Percentiles rank a stretch among this genome's conserved stretches.
Evolutionary conservation across 1,284 basidiomycete genomes (phyloP).

Genomic region (Ustilago lituana): DNA sequence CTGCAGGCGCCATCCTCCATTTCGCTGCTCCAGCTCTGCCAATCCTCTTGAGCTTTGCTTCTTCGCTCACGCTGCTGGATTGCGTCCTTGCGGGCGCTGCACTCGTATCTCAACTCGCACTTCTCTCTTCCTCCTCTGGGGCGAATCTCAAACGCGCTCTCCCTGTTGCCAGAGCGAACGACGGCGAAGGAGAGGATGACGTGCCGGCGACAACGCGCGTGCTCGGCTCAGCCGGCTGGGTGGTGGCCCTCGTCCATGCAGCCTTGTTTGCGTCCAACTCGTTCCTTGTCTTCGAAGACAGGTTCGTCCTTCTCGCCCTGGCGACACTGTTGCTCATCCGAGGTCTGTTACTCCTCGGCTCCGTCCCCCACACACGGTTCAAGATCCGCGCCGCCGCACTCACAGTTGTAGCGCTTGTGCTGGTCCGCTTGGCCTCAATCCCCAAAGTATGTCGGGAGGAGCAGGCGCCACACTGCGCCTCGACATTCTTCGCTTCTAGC

Average conservation of each 20-base stretch:
- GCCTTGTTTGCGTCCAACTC: conserved; percentile 74
- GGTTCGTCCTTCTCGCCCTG: conserved; percentile 71
- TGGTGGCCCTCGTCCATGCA: conserved; percentile 42
- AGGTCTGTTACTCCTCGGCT: conserved; percentile 19
- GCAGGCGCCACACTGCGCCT: conserved; percentile 84
- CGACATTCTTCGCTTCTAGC: conserved; percentile 70
- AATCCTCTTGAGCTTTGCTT: background rate
- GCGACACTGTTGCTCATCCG: conserved; percentile 67
- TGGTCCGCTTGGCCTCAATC: conserved; percentile 79
- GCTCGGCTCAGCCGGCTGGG: conserved; percentile 23
- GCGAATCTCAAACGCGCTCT: background rate
- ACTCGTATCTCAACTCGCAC: conserved; percentile 13
- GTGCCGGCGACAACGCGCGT: conserved; percentile 10
- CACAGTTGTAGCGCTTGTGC: conserved; percentile 75
- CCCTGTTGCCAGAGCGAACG: background rate
- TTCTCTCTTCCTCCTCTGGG: background rate
- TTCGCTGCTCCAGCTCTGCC: background rate
- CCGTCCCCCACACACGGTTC: conserved; percentile 70
- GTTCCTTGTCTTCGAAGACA: conserved; percentile 95
- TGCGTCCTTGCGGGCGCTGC: conserved; percentile 14
- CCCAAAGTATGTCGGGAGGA: conserved; percentile 92
- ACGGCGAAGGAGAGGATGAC: background rate
- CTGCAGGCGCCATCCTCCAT: background rate
- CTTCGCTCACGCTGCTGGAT: conserved; percentile 27
- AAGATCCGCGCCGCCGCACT: conserved; percentile 81